phyloP scores from a whole-genome alignment of 768 basidiomycete species.

The Pholiota molesta region DNA sequence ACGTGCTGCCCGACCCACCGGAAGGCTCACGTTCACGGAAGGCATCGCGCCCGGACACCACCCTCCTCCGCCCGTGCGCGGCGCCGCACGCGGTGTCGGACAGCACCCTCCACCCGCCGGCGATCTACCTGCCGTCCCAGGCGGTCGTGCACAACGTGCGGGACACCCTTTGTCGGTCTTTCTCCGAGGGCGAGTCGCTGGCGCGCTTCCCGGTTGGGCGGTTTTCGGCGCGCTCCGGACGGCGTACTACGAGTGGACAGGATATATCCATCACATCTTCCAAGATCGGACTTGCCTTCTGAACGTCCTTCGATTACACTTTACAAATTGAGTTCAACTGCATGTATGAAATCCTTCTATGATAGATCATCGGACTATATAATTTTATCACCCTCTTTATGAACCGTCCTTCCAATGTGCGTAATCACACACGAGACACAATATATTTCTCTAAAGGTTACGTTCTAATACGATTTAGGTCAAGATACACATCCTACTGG shows the following conservation, averaged over 20 bases:
- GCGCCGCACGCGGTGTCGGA: constrained; percentile 12
- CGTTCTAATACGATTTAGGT: too few species aligned
- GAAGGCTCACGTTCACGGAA: not conserved
- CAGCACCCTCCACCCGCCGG: constrained; percentile 5
- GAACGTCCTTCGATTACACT: not conserved
- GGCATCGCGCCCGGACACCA: constrained; percentile 1
- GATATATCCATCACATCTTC: constrained; percentile 1
- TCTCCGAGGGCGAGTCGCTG: not conserved
- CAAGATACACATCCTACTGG: not conserved
- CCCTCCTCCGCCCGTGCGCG: constrained; percentile 6
- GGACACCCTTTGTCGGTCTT: not conserved
- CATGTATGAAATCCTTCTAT: not conserved
- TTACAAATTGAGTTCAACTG: not conserved
- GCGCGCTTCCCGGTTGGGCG: not conserved
- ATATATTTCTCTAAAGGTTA: too few species aligned
- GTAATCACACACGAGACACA: too few species aligned
- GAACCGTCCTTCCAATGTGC: too few species aligned
- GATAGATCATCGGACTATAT: too few species aligned
- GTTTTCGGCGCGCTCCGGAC: not conserved
- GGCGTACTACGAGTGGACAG: not conserved
- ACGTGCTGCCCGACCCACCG: constrained; percentile 8
- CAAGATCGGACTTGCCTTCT: not conserved
- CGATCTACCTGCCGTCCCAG: constrained; percentile 8
- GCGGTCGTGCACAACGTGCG: not conserved
- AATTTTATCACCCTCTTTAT: too few species aligned